These are phyloP conservation scores for Apiotrichum montevideense DNA, from an alignment of 1,284 basidiomycete species.

Conservation along the genomic window DNA sequence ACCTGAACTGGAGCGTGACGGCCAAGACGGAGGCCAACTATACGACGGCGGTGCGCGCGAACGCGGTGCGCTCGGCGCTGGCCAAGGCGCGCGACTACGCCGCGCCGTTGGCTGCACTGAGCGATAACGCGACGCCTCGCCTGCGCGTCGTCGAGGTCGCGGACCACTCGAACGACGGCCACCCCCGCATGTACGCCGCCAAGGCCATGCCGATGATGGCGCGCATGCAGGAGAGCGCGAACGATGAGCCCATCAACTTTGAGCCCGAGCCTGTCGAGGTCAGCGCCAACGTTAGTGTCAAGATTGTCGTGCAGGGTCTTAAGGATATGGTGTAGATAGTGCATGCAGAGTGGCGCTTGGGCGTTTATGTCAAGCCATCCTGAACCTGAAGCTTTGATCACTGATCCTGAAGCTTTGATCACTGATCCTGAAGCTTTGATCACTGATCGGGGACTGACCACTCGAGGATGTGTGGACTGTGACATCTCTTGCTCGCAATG, in stretches of 20 bases:
- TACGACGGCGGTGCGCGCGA: conserved; percentile 4
- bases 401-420: too few relatives aligned
- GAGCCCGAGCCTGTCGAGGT: conserved; percentile 10
- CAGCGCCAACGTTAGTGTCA: background rate
- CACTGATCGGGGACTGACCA: too few relatives aligned
- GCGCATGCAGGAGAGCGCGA: background rate
- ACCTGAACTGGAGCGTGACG: conserved; percentile 6
- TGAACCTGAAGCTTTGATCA: too few relatives aligned
- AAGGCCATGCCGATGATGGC: background rate
- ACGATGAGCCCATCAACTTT: background rate
- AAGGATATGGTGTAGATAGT: too few relatives aligned
- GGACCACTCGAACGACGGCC: background rate
- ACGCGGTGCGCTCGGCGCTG: conserved; percentile 9
- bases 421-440: too few relatives aligned
- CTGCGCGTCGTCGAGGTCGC: conserved; percentile 3
- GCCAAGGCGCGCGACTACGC: conserved; percentile 13
- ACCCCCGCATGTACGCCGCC: background rate
- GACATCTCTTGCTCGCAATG: too few relatives aligned
- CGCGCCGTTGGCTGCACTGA: background rate
- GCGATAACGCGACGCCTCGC: background rate
- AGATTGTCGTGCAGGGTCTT: background rate
- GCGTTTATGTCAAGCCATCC: too few relatives aligned
- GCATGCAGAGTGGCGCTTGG: too few relatives aligned
- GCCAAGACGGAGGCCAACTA: background rate
- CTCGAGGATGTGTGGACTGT: too few relatives aligned